Conservation (phyloP, 2,329 filamentous ascomycete species). For the Fusarium phyllophilum region DNA sequence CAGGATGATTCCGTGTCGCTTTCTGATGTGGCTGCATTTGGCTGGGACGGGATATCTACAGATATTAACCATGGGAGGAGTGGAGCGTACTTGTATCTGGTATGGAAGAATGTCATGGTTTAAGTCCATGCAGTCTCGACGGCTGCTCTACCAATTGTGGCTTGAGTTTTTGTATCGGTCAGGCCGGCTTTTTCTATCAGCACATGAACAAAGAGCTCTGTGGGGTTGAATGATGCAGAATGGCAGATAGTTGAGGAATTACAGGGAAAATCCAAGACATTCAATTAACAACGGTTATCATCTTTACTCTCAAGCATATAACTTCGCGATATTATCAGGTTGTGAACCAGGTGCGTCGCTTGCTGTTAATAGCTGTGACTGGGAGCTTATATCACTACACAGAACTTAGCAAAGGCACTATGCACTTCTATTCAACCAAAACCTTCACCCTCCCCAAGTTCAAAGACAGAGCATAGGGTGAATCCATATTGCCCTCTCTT, state of each 20-base stretch:
- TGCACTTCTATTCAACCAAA: neutral
- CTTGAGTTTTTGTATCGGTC: accelerated
- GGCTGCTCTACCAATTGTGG: neutral
- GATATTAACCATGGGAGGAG: neutral
- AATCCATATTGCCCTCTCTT: accelerated
- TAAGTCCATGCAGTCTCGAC: neutral
- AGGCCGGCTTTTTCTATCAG: accelerated
- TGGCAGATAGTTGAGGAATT: neutral
- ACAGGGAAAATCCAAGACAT: neutral
- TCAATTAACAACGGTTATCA: no score
- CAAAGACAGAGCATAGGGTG: accelerated
- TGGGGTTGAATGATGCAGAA: neutral
- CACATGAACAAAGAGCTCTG: neutral
- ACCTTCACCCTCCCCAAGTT: accelerated
- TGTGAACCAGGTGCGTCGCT: neutral
- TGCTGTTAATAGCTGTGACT: no score
- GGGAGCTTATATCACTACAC: no score
- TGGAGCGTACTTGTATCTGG: neutral
- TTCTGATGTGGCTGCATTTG: neutral
- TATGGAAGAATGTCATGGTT: neutral
- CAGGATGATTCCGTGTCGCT: neutral
- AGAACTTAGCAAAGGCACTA: no score
- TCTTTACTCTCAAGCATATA: no score
- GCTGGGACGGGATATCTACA: neutral
- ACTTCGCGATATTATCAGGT: no score